Conservation (phyloP, 257 asterid species). For the Nicotiana undulata region DNA sequence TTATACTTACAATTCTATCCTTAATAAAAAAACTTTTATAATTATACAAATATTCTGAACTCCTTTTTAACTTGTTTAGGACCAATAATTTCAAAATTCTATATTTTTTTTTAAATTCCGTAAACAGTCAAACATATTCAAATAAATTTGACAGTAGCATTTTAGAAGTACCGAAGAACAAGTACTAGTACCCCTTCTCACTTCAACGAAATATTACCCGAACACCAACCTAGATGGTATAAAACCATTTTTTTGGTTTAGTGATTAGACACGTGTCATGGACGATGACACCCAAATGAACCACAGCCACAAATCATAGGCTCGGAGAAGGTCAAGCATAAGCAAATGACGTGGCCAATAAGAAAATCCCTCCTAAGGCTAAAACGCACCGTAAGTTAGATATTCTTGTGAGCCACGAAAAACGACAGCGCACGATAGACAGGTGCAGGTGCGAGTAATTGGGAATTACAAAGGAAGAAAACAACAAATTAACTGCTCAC, state of each 20-base stretch:
- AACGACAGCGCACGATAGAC: not conserved
- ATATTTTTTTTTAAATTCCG: too few relatives aligned
- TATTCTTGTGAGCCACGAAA: not conserved
- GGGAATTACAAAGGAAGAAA: not conserved
- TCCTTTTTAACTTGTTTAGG: too few relatives aligned
- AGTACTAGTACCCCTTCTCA: too few relatives aligned
- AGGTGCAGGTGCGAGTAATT: not conserved
- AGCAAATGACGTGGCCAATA: not conserved
- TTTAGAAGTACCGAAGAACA: too few relatives aligned
- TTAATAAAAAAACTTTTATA: too few relatives aligned
- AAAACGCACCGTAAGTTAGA: not conserved
- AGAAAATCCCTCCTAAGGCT: not conserved
- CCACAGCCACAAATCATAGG: not conserved
- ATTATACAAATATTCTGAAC: too few relatives aligned
- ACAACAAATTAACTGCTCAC: slow-evolving; percentile 21
- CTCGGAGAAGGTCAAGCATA: not conserved
- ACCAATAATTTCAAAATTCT: too few relatives aligned
- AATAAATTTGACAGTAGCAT: too few relatives aligned
- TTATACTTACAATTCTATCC: too few relatives aligned
- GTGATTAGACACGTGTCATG: not conserved
- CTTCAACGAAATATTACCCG: too few relatives aligned
- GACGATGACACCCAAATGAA: not conserved
- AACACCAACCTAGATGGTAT: not conserved
- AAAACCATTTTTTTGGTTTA: not conserved
- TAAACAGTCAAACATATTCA: too few relatives aligned